A percentile compares a stretch with the other conserved stretches of the same genome.
Evolutionary conservation across 2,329 filamentous ascomycete species (phyloP).

Genomic region (Exophiala viscosa): DNA sequence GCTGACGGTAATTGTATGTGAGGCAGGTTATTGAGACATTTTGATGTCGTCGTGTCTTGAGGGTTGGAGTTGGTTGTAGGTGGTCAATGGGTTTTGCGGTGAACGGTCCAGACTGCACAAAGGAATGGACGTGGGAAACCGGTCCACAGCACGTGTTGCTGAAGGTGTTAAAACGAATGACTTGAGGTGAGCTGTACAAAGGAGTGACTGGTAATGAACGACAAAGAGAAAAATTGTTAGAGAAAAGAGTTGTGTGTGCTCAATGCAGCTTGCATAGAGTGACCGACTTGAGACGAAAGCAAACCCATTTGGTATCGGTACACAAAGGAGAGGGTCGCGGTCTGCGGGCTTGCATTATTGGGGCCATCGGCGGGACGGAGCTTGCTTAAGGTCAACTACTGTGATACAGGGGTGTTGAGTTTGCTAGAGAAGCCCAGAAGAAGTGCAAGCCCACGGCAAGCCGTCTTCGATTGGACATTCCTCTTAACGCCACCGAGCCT

Average conservation of each 20-base stretch:
- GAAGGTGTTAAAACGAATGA: slow-evolving; percentile 23
- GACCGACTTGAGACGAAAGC: not conserved
- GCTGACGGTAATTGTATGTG: not conserved
- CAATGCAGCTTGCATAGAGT: slow-evolving; percentile 5
- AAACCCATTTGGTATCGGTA: not conserved
- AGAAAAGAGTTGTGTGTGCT: not conserved
- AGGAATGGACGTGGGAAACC: slow-evolving; percentile 19
- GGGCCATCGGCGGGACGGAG: too few species aligned
- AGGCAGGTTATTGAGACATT: slow-evolving; percentile 10
- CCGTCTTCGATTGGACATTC: too few species aligned
- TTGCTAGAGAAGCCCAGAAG: too few species aligned
- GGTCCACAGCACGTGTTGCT: slow-evolving; percentile 16
- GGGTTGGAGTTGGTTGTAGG: slow-evolving; percentile 2
- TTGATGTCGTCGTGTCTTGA: not conserved
- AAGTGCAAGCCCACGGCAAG: too few species aligned
- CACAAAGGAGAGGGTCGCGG: not conserved
- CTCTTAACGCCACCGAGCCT: not conserved
- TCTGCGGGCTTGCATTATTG: too few species aligned
- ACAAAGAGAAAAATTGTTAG: slow-evolving; percentile 16
- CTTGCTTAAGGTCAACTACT: too few species aligned
- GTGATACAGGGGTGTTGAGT: too few species aligned
- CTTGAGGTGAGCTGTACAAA: slow-evolving; percentile 25
- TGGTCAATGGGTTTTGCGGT: slow-evolving; percentile 10
- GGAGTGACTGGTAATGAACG: slow-evolving; percentile 24
- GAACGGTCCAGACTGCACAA: slow-evolving; percentile 13